Percentiles rank a stretch among this genome's conserved stretches.
Conservation (phyloP, 2,329 filamentous ascomycete species). For the Calonectria fujianensis region DNA sequence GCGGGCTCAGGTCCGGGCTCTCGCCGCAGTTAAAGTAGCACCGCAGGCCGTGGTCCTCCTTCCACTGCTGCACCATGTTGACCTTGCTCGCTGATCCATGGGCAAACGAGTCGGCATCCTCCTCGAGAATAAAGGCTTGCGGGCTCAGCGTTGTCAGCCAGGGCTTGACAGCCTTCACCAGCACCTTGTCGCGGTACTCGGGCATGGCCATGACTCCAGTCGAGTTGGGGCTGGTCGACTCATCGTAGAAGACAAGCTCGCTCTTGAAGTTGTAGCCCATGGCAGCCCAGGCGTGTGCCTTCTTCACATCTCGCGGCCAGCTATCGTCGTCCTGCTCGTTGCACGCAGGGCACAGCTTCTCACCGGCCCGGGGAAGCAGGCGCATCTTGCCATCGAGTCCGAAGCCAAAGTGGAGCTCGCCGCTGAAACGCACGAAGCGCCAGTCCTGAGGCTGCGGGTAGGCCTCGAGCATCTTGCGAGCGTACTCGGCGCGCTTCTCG, state of each 20-base stretch:
- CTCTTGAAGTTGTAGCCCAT: constrained; percentile 62
- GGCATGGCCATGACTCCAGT: constrained; percentile 58
- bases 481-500: constrained; percentile 60
- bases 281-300: constrained; percentile 60
- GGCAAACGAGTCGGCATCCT: constrained; percentile 60
- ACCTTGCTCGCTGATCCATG: constrained; percentile 61
- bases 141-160: constrained; percentile 55
- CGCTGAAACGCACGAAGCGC: constrained; percentile 60
- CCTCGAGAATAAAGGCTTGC: constrained; percentile 58
- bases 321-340: constrained; percentile 48
- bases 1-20: constrained; percentile 61
- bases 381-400: constrained; percentile 62
- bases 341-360: constrained; percentile 58
- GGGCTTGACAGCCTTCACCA: constrained; percentile 58
- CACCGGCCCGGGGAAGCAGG: constrained; percentile 59
- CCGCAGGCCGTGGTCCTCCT: constrained; percentile 57
- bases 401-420: constrained; percentile 63
- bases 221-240: constrained; percentile 58
- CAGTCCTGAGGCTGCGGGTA: constrained; percentile 58
- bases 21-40: constrained; percentile 61
- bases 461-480: constrained; percentile 57
- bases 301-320: constrained; percentile 60
- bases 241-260: constrained; percentile 62
- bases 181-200: constrained; percentile 60
- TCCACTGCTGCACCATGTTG: constrained; percentile 61